Evolutionary conservation across 192 early-diverging fungal species (phyloP).

Genomic region (Paraglomus brasilianum): DNA sequence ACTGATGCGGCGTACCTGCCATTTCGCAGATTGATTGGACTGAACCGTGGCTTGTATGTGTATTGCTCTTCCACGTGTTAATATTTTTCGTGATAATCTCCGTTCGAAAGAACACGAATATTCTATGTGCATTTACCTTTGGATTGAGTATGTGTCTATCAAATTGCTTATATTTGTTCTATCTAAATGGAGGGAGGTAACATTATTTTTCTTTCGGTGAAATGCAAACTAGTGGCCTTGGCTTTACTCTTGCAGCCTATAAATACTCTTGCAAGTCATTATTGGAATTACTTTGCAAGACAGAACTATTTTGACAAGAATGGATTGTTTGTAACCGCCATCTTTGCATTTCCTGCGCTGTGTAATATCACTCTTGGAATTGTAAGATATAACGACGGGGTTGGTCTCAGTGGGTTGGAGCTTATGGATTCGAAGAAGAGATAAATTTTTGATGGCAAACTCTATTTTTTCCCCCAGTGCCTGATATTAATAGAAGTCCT

Average conservation of each 20-base stretch:
- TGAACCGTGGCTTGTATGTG: no score
- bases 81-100: no score
- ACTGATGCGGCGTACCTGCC: no score
- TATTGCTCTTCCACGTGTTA: no score
- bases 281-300: slow-evolving; percentile 37
- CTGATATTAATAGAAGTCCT: slow-evolving; percentile 1
- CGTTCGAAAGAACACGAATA: no score
- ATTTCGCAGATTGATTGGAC: no score
- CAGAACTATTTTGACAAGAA: slow-evolving; percentile 40
- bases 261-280: slow-evolving; percentile 26
- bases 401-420: not conserved
- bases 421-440: not conserved
- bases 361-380: slow-evolving; percentile 33
- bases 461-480: not conserved
- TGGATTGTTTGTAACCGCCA: slow-evolving; percentile 35
- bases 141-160: no score
- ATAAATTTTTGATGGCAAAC: not conserved
- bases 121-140: no score
- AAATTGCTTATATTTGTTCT: no score
- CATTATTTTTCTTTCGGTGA: no score
- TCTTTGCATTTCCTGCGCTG: slow-evolving; percentile 39
- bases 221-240: slow-evolving; percentile 31
- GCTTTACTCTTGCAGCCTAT: slow-evolving; percentile 34
- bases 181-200: no score
- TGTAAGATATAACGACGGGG: slow-evolving; percentile 23